Percentiles rank a stretch among this genome's conserved stretches.
phyloP scores from a whole-genome alignment of 345 rosid genomes.

The Reutealis trisperma region DNA sequence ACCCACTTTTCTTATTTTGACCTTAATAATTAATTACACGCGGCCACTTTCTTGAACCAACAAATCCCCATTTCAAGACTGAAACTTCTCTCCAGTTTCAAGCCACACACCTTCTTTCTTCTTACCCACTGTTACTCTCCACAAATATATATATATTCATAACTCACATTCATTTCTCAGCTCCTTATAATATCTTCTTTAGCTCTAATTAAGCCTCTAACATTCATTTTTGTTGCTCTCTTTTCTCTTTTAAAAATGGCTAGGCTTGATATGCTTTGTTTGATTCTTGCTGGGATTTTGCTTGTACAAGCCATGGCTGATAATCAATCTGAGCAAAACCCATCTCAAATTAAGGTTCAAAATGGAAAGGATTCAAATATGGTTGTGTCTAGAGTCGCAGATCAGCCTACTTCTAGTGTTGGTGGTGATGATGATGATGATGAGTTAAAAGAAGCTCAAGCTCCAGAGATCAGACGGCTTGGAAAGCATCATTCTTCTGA shows the following conservation, averaged over 20 bases:
- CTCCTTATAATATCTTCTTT: neutral
- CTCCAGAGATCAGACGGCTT: conserved; percentile 46
- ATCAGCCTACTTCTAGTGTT: conserved; percentile 19
- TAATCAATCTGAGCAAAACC: conserved; percentile 9
- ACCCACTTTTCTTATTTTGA: neutral
- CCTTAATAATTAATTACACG: neutral
- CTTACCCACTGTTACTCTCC: neutral
- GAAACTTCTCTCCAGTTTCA: conserved; percentile 15
- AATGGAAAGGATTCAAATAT: neutral
- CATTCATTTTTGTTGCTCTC: neutral
- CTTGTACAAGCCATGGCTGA: conserved; percentile 32
- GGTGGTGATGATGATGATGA: conserved; percentile 34
- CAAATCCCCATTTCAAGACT: neutral
- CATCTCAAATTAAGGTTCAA: conserved; percentile 19
- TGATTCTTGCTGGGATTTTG: conserved; percentile 35
- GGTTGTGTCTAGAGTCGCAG: conserved; percentile 4
- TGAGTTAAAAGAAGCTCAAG: conserved; percentile 29
- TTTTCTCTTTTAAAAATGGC: conserved; percentile 3
- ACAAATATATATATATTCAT: neutral
- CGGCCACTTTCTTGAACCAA: neutral
- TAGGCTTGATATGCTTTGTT: conserved; percentile 26
- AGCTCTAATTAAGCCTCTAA: too few relatives aligned
- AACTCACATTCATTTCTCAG: neutral
- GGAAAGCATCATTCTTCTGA: conserved; percentile 46
- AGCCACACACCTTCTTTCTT: neutral